Percentiles rank a stretch among this genome's conserved stretches.
phyloP scores from a whole-genome alignment of 768 basidiomycete genomes.

The Omphalotus guepiniiformis region DNA sequence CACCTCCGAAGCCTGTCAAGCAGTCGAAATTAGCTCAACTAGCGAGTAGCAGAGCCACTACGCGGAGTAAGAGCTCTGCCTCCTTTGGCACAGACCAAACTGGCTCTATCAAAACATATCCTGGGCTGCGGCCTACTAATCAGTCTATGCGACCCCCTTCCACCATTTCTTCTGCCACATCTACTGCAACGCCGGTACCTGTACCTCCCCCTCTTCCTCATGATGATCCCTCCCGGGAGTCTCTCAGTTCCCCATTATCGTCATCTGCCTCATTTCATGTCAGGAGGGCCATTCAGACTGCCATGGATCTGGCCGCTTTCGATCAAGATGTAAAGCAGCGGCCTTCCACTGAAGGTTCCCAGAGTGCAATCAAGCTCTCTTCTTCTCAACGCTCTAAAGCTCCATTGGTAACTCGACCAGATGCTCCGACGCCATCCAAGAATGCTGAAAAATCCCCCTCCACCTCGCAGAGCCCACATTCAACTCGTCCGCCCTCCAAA shows the following conservation, averaged over 20 bases:
- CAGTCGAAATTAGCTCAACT: constrained; percentile 68
- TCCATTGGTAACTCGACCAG: constrained; percentile 10
- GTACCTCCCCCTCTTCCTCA: not conserved
- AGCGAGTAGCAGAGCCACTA: constrained; percentile 60
- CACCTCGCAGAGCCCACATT: not conserved
- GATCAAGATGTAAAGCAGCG: constrained; percentile 30
- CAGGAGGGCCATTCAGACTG: constrained; percentile 62
- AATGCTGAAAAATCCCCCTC: not conserved
- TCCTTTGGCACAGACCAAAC: constrained; percentile 50
- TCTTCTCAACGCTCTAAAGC: constrained; percentile 16
- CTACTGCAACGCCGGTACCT: constrained; percentile 14
- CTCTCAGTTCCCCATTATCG: constrained; percentile 12
- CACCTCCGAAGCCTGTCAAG: constrained; percentile 23
- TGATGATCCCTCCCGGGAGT: not conserved
- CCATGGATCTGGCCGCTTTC: constrained; percentile 55
- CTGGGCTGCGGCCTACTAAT: constrained; percentile 62
- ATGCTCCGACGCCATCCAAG: constrained; percentile 15
- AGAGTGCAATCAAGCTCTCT: constrained; percentile 17
- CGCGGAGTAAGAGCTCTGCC: constrained; percentile 47
- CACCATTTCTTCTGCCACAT: constrained; percentile 28
- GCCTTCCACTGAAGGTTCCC: constrained; percentile 19
- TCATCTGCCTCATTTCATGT: constrained; percentile 60
- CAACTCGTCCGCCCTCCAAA: constrained; percentile 55
- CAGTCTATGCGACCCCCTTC: constrained; percentile 41
- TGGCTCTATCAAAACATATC: constrained; percentile 70